Conservation (phyloP, 805 yeast species). For the Kuraishia borneana region DNA sequence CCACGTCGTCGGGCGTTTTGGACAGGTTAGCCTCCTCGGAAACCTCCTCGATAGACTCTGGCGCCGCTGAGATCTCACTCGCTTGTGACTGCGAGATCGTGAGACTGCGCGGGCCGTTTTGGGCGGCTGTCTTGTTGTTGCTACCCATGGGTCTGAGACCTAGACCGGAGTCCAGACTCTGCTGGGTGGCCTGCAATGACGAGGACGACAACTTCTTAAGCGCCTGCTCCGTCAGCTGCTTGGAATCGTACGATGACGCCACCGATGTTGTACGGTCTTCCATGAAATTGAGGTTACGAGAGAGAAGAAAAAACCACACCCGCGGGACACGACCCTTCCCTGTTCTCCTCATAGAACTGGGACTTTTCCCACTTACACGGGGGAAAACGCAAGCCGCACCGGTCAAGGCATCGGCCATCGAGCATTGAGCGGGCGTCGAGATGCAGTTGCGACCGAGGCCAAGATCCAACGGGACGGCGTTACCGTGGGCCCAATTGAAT, state of each 20-base stretch:
- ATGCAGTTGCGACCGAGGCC: too few relatives aligned
- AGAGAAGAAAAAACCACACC: too few relatives aligned
- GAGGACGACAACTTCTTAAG: slow-evolving; percentile 1
- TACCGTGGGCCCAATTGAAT: too few relatives aligned
- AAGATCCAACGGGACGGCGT: too few relatives aligned
- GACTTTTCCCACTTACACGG: too few relatives aligned
- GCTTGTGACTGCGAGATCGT: background rate
- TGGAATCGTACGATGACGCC: slow-evolving; percentile 1
- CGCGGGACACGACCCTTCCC: too few relatives aligned
- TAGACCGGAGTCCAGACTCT: slow-evolving; percentile 7
- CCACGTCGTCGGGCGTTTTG: slow-evolving; percentile 11
- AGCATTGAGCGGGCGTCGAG: too few relatives aligned
- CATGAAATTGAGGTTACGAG: too few relatives aligned
- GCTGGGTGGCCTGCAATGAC: background rate
- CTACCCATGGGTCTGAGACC: slow-evolving; percentile 21
- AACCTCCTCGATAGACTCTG: background rate
- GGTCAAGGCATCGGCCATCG: too few relatives aligned
- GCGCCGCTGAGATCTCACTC: background rate
- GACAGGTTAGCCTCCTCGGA: background rate
- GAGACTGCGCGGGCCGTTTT: slow-evolving; percentile 12
- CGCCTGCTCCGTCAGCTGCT: slow-evolving; percentile 2
- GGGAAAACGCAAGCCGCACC: too few relatives aligned
- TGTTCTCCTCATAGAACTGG: too few relatives aligned
- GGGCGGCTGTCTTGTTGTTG: slow-evolving; percentile 18
- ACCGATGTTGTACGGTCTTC: too few relatives aligned